Evolutionary conservation across 2,329 filamentous ascomycete species (phyloP).

Genomic region (Acarospora socialis): DNA sequence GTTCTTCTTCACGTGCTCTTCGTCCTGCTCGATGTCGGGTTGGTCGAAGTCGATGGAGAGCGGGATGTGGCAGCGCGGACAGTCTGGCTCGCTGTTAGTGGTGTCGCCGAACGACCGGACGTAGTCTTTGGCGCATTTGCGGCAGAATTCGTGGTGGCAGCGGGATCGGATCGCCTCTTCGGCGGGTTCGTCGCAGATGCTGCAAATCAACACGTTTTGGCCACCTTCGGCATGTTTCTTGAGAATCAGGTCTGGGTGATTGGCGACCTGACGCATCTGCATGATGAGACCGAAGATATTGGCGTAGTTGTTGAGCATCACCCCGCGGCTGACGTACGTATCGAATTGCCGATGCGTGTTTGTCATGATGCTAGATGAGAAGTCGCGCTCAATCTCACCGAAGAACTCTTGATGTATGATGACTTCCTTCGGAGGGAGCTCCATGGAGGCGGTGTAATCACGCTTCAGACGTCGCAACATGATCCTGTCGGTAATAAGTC

Average conservation of each 20-base stretch:
- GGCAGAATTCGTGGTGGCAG: constrained; percentile 88
- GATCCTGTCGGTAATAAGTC: constrained; percentile 77
- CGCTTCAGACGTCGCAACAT: constrained; percentile 94
- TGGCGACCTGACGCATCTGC: constrained; percentile 97
- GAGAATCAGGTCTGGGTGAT: constrained; percentile 86
- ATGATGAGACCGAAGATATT: constrained; percentile 98
- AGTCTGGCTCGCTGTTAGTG: constrained; percentile 49
- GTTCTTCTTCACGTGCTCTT: constrained; percentile 74
- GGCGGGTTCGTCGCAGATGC: constrained; percentile 90
- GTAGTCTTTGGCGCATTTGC: constrained; percentile 65
- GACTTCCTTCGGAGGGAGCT: constrained; percentile 88
- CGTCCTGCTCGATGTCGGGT: constrained; percentile 86
- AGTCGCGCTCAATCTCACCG: constrained; percentile 88
- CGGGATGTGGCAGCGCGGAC: constrained; percentile 81
- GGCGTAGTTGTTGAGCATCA: constrained; percentile 93
- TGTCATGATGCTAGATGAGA: constrained; percentile 90
- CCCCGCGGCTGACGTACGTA: constrained; percentile 86
- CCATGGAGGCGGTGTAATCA: constrained; percentile 88
- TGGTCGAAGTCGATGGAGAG: constrained; percentile 88
- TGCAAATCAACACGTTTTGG: constrained; percentile 81
- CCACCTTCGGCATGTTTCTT: constrained; percentile 77
- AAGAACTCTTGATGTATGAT: constrained; percentile 92
- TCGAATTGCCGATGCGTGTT: constrained; percentile 81
- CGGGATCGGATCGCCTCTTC: constrained; percentile 87
- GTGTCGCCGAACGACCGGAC: constrained; percentile 57